Evolutionary conservation across 129 eudicot species (phyloP).

Genomic region (Ambrosia artemisiifolia): DNA sequence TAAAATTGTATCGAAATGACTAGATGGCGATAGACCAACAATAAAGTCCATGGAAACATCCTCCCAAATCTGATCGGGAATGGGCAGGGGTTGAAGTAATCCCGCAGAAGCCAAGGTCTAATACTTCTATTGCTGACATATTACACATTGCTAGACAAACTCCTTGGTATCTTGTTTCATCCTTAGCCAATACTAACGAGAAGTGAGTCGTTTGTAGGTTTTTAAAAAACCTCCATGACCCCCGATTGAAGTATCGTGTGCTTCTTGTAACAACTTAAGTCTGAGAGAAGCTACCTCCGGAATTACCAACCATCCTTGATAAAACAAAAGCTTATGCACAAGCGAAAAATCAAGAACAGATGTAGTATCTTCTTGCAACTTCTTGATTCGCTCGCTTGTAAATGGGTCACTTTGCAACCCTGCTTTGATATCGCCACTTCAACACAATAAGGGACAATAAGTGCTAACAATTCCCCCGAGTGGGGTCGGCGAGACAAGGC

Average conservation of each 20-base stretch:
- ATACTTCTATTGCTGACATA: neutral
- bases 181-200: neutral
- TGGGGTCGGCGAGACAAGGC: neutral
- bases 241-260: neutral
- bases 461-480: neutral
- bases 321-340: neutral
- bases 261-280: neutral
- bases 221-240: neutral
- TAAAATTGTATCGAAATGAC: no score
- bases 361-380: neutral
- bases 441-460: neutral
- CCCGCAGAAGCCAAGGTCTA: no score
- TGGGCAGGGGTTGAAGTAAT: no score
- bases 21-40: no score
- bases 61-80: no score
- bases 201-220: neutral
- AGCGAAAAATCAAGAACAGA: neutral
- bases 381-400: neutral
- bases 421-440: neutral
- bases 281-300: neutral
- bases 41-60: no score
- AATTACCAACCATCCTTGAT: neutral
- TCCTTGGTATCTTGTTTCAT: neutral
- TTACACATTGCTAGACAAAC: neutral
- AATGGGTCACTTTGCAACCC: neutral